Evolutionary conservation across 2,329 filamentous ascomycete genomes (phyloP), one percentile per base, ranked within the genome.

Genomic region (Zasmidium cellare): DNA sequence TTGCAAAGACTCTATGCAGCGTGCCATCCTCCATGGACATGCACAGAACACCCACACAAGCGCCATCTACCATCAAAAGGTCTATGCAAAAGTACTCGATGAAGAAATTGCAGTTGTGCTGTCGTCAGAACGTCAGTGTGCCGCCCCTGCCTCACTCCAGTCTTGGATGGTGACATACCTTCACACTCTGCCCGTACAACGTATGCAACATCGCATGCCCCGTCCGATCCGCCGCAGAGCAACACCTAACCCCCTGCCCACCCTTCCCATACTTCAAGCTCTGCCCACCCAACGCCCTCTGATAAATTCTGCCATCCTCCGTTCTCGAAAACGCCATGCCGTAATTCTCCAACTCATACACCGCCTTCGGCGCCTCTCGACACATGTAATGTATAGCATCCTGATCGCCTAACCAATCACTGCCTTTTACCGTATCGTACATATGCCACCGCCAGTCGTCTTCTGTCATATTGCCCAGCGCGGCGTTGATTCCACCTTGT

Each of bases 401-500:
- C 71, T 85, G 82, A 66, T 85, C 82, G 48, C 82, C 82, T 3
- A 84, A 76, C 82, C 82, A 85, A 69, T 85, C 82, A 9, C 77
- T 80, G 14, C 82, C 82, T 71, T 84, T 84, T 35, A 84, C 80
- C 0, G 81, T 83, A 66, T 84, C 81, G 70, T 84, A 85, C 79
- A 84, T 82, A 68, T 85, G 82, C 82, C 82, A 84, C 57, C 81
- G 75, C 80, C 80, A 85, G 63, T 84, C 81, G 67, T 84, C 82
- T 64, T 78, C 72, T 41, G 77, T 78, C 79, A 82, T 82, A 65
- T 83, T 82, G 63, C 80, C 82, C 16, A 84, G 71, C 2, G 82
- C 82, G 9, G 82, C 82, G 69, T 84, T 84, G 69, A 87, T 87
- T 62, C 85, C 85, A 62, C 85, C 84, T 73, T 87, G 85, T 22